phyloP scores from a whole-genome alignment of 129 eudicot genomes.

The Deinandra increscens region DNA sequence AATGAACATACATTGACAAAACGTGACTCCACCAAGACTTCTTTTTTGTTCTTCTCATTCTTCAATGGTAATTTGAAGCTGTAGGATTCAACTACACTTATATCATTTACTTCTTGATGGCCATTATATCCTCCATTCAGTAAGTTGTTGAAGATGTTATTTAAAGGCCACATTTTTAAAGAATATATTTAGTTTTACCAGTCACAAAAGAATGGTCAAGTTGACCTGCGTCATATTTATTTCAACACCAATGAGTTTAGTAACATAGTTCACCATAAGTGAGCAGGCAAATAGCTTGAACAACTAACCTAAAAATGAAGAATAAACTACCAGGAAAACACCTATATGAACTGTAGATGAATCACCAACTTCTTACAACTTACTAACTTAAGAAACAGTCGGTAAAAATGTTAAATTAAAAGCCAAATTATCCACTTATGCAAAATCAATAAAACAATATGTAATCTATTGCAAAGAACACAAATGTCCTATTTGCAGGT shows the following conservation, averaged over 20 bases:
- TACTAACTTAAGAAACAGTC: too few relatives aligned
- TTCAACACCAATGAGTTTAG: conserved; percentile 14
- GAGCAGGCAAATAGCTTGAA: neutral
- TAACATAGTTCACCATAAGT: conserved; percentile 3
- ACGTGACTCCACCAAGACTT: conserved; percentile 39
- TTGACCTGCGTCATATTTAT: conserved; percentile 13
- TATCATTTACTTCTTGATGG: conserved; percentile 27
- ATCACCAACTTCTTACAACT: too few relatives aligned
- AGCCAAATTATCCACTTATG: neutral
- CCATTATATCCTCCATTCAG: conserved; percentile 48
- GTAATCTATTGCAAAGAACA: too few relatives aligned
- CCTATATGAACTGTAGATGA: too few relatives aligned
- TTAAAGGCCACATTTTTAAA: conserved; percentile 65
- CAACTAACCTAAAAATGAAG: conserved; percentile 1
- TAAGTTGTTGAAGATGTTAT: conserved; percentile 59
- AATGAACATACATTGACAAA: conserved; percentile 54
- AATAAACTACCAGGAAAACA: neutral
- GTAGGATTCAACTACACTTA: conserved; percentile 37
- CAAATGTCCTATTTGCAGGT: too few relatives aligned
- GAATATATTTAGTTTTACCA: neutral
- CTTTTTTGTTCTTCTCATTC: conserved; percentile 34
- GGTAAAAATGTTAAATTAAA: neutral
- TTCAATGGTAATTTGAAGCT: conserved; percentile 32
- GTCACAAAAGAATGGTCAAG: conserved; percentile 6
- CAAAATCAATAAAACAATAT: too few relatives aligned